Base-by-base conservation (phyloP, 2,329 filamentous ascomycete species). In the Ceratocystis papillata region DNA sequence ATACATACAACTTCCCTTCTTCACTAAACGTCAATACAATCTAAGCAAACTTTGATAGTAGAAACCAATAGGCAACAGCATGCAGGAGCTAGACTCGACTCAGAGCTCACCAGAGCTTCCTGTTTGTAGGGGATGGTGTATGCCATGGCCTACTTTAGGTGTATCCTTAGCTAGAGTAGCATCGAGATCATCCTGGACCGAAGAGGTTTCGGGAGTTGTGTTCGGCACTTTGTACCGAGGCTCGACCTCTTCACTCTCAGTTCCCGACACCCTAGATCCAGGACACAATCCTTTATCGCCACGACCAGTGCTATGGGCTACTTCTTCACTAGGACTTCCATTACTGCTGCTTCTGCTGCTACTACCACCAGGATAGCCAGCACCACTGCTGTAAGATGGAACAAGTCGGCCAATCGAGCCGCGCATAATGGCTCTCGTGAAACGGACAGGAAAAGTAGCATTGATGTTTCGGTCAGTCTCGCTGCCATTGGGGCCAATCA, bases 361-460 rank as follows among this genome's bases (percentile, higher is more conserved):
- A 4, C 25, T 15, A 4, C 55, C 17, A 1, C 30, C 55, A 53
- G n/a, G n/a, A 59, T 59, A 59, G 7, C 30, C 48, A 64, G 30
- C 48, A 30, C 4, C 22, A 6, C 37, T 50, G 15, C 63, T 64
- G 33, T 55, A 64, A 44, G 62, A 61, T 22, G 46, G 55, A 5
- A 67, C 62, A 8, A 67, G 55, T 7, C 65, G 45, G 6, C 65
- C 65, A 64, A 67, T 50, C 0, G 65, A 67, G 28, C 62, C 62
- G 46, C 60, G 37, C 44, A 64, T 62, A 45, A 67, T 62, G 62
- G 65, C 65, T 45, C 53, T 44, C 25, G 55, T 64, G 22, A 67
- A 45, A 12, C 65, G 55, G 25, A 64, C 57, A 10, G 65, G 65
- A 62, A 67, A 67, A 15, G 64, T 64, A 7, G 48, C 45, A 48